Evolutionary conservation across 257 asterid species (phyloP).

Genomic region (Solanum tarapatanum): DNA sequence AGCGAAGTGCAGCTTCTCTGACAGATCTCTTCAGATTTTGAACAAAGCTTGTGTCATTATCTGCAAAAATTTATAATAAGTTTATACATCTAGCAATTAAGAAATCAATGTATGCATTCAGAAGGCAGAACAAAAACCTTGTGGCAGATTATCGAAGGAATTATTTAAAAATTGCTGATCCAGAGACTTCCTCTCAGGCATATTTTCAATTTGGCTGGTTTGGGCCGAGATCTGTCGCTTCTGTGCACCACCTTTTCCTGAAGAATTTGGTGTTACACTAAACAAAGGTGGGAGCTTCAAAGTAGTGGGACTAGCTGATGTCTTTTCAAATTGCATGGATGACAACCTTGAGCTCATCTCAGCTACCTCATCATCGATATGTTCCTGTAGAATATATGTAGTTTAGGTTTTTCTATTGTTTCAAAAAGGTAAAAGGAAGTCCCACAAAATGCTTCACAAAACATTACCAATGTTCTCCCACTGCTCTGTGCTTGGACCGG

Average conservation of each 20-base stretch:
- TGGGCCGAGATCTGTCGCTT: constrained; percentile 54
- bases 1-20: constrained; percentile 85
- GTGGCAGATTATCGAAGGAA: constrained; percentile 32
- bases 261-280: constrained; percentile 79
- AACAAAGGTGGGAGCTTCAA: constrained; percentile 91
- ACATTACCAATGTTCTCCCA: constrained; percentile 58
- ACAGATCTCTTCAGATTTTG: constrained; percentile 89
- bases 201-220: constrained; percentile 37
- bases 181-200: constrained; percentile 32
- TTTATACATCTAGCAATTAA: background rate
- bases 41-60: constrained; percentile 49
- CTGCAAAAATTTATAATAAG: constrained; percentile 33
- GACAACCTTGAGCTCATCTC: constrained; percentile 72
- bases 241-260: constrained; percentile 72
- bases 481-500: constrained; percentile 66
- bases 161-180: constrained; percentile 39
- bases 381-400: constrained; percentile 40
- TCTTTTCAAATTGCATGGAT: constrained; percentile 68
- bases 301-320: constrained; percentile 66
- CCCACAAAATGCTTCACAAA: background rate
- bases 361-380: constrained; percentile 48
- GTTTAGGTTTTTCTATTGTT: background rate
- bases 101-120: constrained; percentile 2
- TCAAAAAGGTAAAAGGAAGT: background rate
- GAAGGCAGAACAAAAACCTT: constrained; percentile 38